Evolutionary conservation across 352 stramenopile species (phyloP).

Genomic region (Thalassiosira ordinaria): DNA sequence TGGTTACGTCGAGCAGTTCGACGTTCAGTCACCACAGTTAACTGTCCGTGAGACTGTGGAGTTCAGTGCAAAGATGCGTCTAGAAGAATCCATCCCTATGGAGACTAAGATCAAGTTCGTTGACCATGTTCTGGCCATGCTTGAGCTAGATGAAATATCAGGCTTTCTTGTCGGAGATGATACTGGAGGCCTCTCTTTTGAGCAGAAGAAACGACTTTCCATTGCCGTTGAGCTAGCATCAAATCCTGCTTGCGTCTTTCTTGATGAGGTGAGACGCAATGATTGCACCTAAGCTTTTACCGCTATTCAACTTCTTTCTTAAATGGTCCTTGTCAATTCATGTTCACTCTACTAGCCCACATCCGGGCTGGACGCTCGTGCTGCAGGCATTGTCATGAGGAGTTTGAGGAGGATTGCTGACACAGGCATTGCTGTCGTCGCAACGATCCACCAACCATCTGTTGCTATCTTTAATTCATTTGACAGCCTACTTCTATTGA

Average conservation of each 20-base stretch:
- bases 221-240: constrained; percentile 61
- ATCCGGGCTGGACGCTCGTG: constrained; percentile 73
- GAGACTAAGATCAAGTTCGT: constrained; percentile 68
- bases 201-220: constrained; percentile 71
- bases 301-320: too few species aligned
- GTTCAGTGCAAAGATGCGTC: constrained; percentile 79
- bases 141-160: constrained; percentile 75
- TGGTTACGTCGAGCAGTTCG: constrained; percentile 89
- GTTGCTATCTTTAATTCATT: constrained; percentile 92
- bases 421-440: constrained; percentile 89
- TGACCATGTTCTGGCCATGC: constrained; percentile 70
- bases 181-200: constrained; percentile 65
- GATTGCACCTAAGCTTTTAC: too few species aligned
- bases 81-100: constrained; percentile 54
- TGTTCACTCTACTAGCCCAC: background rate
- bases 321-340: too few species aligned
- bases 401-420: constrained; percentile 90
- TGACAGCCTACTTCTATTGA: constrained; percentile 89
- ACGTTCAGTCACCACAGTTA: constrained; percentile 74
- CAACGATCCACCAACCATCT: constrained; percentile 89
- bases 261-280: too few species aligned
- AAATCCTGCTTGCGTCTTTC: constrained; percentile 90
- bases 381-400: constrained; percentile 90
- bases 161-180: constrained; percentile 73
- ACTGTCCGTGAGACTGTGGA: constrained; percentile 82